These are phyloP conservation scores for Polytrichum formosum DNA, from an alignment of 225 moss, liverwort and hornwort species.

Conservation along the genomic window DNA sequence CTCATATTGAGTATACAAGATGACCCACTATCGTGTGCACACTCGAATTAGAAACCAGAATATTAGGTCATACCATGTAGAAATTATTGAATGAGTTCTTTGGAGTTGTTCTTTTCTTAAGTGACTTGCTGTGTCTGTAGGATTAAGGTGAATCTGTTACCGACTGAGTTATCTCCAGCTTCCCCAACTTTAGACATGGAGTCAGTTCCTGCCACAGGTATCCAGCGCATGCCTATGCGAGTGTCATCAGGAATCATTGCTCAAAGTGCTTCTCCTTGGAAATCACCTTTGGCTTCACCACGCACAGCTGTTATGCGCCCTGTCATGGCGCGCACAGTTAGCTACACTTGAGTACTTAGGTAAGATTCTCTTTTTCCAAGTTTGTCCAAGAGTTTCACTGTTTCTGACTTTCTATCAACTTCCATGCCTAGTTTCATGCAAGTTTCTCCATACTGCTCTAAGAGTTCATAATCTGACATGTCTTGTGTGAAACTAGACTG, in stretches of 20 bases:
- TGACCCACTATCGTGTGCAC: too few species aligned
- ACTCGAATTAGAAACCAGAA: too few species aligned
- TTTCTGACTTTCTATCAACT: too few species aligned
- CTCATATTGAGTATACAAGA: too few species aligned
- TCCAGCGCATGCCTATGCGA: conserved; percentile 7
- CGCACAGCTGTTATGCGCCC: conserved; percentile 16
- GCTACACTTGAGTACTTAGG: too few species aligned
- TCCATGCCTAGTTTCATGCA: too few species aligned
- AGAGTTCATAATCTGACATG: too few species aligned
- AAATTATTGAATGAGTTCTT: not conserved
- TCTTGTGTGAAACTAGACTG: too few species aligned
- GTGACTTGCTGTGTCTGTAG: not conserved
- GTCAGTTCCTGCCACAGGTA: conserved; percentile 14
- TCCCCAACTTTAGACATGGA: conserved; percentile 3
- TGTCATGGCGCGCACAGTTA: too few species aligned
- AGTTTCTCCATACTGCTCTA: too few species aligned
- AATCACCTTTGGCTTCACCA: conserved; percentile 28
- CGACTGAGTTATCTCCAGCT: not conserved
- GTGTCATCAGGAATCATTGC: conserved; percentile 19
- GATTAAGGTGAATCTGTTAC: not conserved
- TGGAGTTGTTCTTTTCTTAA: not conserved
- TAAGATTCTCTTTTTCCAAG: too few species aligned
- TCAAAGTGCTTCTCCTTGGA: conserved; percentile 22
- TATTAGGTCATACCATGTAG: not conserved
- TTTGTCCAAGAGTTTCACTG: too few species aligned